These are phyloP conservation scores for Myrica gale DNA, from an alignment of 306 rosid species.

Conservation along the genomic window DNA sequence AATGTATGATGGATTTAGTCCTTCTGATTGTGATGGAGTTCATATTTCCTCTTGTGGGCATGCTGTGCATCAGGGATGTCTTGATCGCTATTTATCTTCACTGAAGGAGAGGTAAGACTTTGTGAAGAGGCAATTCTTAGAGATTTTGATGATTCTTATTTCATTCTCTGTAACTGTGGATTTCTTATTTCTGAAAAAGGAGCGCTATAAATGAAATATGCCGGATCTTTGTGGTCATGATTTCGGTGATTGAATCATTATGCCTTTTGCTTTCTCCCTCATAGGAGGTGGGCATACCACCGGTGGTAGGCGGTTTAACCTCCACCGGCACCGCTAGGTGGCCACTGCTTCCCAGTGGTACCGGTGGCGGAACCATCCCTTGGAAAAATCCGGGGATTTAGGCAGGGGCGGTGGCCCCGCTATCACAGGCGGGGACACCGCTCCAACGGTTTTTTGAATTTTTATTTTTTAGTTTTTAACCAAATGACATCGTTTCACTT, in stretches of 20 bases:
- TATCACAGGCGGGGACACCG: too few species aligned
- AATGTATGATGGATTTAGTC: constrained; percentile 69
- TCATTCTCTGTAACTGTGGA: too few species aligned
- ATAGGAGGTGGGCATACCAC: too few species aligned
- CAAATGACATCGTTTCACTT: too few species aligned
- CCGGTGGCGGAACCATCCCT: too few species aligned
- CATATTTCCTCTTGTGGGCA: constrained; percentile 97
- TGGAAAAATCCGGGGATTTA: too few species aligned
- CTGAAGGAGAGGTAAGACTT: constrained; percentile 76
- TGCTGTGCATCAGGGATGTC: constrained; percentile 95
- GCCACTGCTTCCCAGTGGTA: too few species aligned
- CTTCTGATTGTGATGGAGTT: constrained; percentile 79
- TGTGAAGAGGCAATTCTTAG: constrained; percentile 8
- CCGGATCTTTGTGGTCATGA: neutral
- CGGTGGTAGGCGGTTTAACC: too few species aligned
- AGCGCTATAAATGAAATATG: neutral
- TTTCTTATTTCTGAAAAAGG: neutral
- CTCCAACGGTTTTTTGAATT: too few species aligned
- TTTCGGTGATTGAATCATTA: neutral
- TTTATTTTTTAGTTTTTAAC: too few species aligned
- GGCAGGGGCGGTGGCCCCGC: too few species aligned
- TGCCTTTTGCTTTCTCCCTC: neutral
- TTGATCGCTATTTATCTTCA: constrained; percentile 78
- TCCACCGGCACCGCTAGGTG: too few species aligned
- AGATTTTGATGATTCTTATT: constrained; percentile 18